Evolutionary conservation across 139 green algal genomes (phyloP).

Genomic region (Desmodesmus armatus): DNA sequence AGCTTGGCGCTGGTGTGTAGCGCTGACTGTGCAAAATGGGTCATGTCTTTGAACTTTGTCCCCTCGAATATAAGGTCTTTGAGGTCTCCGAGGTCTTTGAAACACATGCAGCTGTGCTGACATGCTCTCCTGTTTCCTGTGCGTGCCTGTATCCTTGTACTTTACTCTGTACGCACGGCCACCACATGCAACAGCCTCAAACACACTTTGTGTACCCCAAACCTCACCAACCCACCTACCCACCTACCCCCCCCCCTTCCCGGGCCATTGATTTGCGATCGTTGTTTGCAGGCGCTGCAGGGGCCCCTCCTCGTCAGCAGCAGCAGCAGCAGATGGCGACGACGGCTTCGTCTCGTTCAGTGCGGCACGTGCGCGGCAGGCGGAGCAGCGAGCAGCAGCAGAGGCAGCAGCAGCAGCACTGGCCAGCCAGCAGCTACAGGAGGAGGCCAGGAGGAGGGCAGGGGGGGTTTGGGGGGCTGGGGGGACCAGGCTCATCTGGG

Average conservation of each 20-base stretch:
- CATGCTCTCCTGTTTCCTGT: too few relatives aligned
- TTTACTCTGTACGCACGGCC: too few relatives aligned
- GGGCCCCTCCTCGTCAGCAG: not conserved
- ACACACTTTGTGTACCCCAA: too few relatives aligned
- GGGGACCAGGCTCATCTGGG: not conserved
- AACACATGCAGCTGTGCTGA: too few relatives aligned
- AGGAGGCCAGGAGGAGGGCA: not conserved
- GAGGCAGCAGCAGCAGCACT: not conserved
- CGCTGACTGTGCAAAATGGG: too few relatives aligned
- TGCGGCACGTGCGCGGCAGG: not conserved
- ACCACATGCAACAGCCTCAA: too few relatives aligned
- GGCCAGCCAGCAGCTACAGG: not conserved
- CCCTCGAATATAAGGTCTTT: too few relatives aligned
- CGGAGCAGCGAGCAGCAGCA: slow-evolving; percentile 32
- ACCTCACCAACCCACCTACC: too few relatives aligned
- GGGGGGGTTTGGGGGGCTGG: not conserved
- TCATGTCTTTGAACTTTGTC: too few relatives aligned
- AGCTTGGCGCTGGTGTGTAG: too few relatives aligned
- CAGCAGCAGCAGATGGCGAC: not conserved
- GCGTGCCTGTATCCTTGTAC: too few relatives aligned
- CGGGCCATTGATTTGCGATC: not conserved
- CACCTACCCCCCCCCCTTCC: not conserved
- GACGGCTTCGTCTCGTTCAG: not conserved
- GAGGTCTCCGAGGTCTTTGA: too few relatives aligned
- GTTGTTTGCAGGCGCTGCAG: not conserved